These are phyloP conservation scores for Quercus gilva DNA, from an alignment of 306 rosid genomes.

Conservation along the genomic window DNA sequence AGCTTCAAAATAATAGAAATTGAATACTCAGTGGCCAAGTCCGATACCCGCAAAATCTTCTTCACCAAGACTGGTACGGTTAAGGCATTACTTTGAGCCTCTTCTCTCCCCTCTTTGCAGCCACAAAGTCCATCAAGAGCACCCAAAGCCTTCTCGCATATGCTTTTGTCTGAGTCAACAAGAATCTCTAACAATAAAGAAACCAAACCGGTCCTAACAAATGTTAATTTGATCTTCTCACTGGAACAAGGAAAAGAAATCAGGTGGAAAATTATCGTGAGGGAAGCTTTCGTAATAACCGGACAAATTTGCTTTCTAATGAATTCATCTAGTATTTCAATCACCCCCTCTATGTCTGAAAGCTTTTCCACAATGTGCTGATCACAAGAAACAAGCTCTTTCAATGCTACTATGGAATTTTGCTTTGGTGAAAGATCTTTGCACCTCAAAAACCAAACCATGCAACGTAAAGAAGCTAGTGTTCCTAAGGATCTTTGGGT, in stretches of 20 bases:
- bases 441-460: constrained; percentile 57
- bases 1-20: constrained; percentile 60
- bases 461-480: constrained; percentile 49
- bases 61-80: constrained; percentile 68
- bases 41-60: constrained; percentile 61
- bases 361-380: constrained; percentile 33
- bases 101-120: constrained; percentile 44
- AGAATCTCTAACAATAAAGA: constrained; percentile 44
- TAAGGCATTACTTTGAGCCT: constrained; percentile 45
- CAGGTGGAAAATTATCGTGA: constrained; percentile 38
- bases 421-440: constrained; percentile 48
- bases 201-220: constrained; percentile 49
- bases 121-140: constrained; percentile 44
- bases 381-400: constrained; percentile 53
- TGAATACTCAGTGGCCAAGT: constrained; percentile 49
- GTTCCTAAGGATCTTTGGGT: constrained; percentile 50
- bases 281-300: constrained; percentile 49
- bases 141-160: constrained; percentile 47
- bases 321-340: constrained; percentile 42
- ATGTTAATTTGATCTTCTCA: constrained; percentile 27
- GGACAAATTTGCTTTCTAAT: constrained; percentile 44
- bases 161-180: constrained; percentile 53
- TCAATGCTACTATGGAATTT: constrained; percentile 45
- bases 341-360: constrained; percentile 44
- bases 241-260: constrained; percentile 33